Percentiles rank a stretch among this genome's conserved stretches.
These are phyloP conservation scores for Camelina hispida DNA, from an alignment of 345 rosid species.

Conservation along the genomic window DNA sequence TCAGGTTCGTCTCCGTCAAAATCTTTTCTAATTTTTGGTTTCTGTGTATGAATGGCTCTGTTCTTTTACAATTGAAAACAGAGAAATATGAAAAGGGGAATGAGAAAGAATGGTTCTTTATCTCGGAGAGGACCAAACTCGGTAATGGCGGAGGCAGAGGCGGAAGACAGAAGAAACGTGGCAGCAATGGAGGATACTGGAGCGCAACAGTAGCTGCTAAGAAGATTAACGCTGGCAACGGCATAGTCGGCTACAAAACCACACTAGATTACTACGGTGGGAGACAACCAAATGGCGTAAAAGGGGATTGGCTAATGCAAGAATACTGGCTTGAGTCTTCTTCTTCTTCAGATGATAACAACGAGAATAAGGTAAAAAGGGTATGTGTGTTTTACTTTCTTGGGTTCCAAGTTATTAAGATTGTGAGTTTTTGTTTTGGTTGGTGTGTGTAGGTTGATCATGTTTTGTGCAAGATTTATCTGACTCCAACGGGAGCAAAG, in stretches of 20 bases:
- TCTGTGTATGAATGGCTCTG: not conserved
- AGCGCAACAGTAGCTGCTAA: not conserved
- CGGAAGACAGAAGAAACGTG: not conserved
- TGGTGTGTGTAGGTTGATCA: slow-evolving; percentile 6
- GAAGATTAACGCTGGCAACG: slow-evolving; percentile 7
- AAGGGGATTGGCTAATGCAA: slow-evolving; percentile 4
- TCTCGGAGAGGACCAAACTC: slow-evolving; percentile 1
- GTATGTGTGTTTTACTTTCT: not conserved
- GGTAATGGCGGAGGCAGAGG: not conserved
- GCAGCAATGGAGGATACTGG: slow-evolving; percentile 11
- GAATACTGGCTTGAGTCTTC: slow-evolving; percentile 17
- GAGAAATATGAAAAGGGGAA: slow-evolving; percentile 23
- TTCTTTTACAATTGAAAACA: not conserved
- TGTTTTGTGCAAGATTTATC: slow-evolving; percentile 25
- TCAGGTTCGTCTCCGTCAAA: slow-evolving; percentile 13
- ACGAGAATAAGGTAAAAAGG: not conserved
- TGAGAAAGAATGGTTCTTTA: slow-evolving; percentile 25
- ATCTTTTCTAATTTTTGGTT: not conserved
- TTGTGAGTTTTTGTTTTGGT: slow-evolving; percentile 16
- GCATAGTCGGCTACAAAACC: not conserved
- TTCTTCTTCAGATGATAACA: not conserved
- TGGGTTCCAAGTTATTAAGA: slow-evolving; percentile 1
- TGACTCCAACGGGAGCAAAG: not conserved
- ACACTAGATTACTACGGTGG: not conserved
- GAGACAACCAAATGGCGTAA: not conserved